phyloP scores from a whole-genome alignment of 2,329 filamentous ascomycete genomes.

The Monilinia laxa region DNA sequence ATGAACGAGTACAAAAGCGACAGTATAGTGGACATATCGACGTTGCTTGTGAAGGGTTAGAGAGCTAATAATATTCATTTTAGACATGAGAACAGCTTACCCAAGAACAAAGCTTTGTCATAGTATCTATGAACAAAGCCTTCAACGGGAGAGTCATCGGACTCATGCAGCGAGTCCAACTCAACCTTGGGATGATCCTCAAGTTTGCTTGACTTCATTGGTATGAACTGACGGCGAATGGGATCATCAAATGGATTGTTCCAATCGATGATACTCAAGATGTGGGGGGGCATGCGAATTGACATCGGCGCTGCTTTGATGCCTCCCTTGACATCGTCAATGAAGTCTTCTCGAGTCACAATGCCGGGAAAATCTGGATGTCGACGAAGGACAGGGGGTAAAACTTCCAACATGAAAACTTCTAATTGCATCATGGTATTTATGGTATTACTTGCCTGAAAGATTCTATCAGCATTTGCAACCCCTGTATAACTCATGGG shows the following conservation, averaged over 20 bases:
- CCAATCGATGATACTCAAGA: constrained; percentile 61
- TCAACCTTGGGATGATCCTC: constrained; percentile 55
- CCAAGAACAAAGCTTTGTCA: constrained; percentile 61
- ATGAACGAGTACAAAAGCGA: constrained; percentile 60
- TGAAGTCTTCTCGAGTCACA: constrained; percentile 52
- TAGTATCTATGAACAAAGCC: constrained; percentile 64
- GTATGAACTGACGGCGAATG: constrained; percentile 60
- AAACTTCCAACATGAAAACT: constrained; percentile 49
- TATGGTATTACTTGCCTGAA: constrained; percentile 13
- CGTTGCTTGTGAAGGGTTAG: constrained; percentile 46
- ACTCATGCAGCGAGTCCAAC: constrained; percentile 60
- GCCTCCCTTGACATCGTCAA: constrained; percentile 53
- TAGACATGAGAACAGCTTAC: constrained; percentile 42
- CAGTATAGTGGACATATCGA: constrained; percentile 64
- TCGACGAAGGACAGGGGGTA: constrained; percentile 52
- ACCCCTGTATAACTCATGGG: background rate
- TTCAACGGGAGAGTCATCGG: constrained; percentile 53
- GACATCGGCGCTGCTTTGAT: constrained; percentile 58
- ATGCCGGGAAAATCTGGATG: constrained; percentile 40
- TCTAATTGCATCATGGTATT: constrained; percentile 39
- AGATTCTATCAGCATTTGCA: background rate
- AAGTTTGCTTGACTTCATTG: constrained; percentile 52
- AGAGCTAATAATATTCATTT: background rate
- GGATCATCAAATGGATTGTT: constrained; percentile 57
- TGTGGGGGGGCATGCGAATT: constrained; percentile 59